Evolutionary conservation across 352 stramenopile species (phyloP).

Genomic region (Pythium brachiatum): DNA sequence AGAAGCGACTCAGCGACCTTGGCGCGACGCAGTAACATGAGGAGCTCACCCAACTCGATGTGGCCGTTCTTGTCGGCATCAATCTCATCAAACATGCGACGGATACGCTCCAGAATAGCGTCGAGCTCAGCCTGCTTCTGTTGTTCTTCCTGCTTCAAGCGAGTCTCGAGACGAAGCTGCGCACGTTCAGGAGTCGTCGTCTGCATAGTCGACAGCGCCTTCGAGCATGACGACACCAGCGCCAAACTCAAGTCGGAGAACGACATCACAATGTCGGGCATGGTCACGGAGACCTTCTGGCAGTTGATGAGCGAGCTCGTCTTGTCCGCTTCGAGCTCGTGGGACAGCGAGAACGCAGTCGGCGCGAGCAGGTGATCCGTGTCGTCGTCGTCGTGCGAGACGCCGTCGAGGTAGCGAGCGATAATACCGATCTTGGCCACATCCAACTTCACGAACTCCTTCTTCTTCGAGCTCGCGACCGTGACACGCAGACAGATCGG

Average conservation of each 20-base stretch:
- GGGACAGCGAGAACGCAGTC: slow-evolving; percentile 22
- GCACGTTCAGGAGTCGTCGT: slow-evolving; percentile 35
- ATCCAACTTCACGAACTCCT: slow-evolving; percentile 23
- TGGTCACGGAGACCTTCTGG: slow-evolving; percentile 27
- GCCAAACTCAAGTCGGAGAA: slow-evolving; percentile 44
- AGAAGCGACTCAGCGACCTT: slow-evolving; percentile 36
- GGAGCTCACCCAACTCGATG: slow-evolving; percentile 36
- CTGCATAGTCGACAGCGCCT: slow-evolving; percentile 28
- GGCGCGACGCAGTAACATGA: slow-evolving; percentile 27
- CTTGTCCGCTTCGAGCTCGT: slow-evolving; percentile 21
- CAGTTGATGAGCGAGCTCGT: slow-evolving; percentile 7
- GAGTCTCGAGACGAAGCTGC: slow-evolving; percentile 30
- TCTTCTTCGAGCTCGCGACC: slow-evolving; percentile 22
- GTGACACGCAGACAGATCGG: slow-evolving; percentile 19
- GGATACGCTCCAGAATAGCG: slow-evolving; percentile 31
- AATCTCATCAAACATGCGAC: slow-evolving; percentile 39
- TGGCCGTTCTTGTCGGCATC: slow-evolving; percentile 36
- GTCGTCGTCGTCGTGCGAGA: slow-evolving; percentile 20
- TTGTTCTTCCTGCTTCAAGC: slow-evolving; percentile 25
- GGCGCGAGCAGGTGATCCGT: slow-evolving; percentile 25
- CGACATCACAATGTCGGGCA: slow-evolving; percentile 34
- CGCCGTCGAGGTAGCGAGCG: slow-evolving; percentile 20
- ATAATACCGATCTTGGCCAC: slow-evolving; percentile 25
- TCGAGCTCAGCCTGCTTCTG: slow-evolving; percentile 28
- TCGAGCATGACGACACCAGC: slow-evolving; percentile 32